phyloP scores from a whole-genome alignment of 1,284 basidiomycete species.

The Mycosarcoma mackinlayi region DNA sequence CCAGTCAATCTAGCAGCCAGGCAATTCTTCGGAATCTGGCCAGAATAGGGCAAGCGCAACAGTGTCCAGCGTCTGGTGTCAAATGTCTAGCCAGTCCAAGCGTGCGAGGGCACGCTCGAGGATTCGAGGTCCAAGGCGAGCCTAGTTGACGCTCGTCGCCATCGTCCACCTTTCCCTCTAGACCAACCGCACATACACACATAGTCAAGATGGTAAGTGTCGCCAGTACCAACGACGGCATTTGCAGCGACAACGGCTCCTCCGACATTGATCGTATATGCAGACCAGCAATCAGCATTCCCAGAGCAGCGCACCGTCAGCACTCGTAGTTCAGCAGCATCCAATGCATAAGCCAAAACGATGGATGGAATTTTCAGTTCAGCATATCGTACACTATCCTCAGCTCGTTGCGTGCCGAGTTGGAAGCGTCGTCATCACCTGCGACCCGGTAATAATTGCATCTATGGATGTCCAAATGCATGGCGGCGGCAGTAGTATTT shows the following conservation, averaged over 20 bases:
- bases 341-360: not conserved
- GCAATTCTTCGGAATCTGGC: no score
- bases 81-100: not conserved
- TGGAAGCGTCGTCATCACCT: no score
- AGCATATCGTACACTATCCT: no score
- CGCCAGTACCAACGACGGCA: conserved; percentile 12
- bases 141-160: conserved; percentile 27
- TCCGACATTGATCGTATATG: not conserved
- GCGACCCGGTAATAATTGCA: no score
- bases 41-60: no score
- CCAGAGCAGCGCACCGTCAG: not conserved
- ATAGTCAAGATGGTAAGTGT: conserved; percentile 54
- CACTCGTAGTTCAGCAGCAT: not conserved
- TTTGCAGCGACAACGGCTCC: conserved; percentile 19
- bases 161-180: conserved; percentile 31
- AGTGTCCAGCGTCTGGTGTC: not conserved
- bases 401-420: no score
- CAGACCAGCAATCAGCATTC: not conserved
- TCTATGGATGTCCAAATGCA: no score
- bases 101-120: not conserved
- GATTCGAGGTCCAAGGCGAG: conserved; percentile 1
- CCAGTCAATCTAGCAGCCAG: no score
- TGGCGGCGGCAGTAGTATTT: no score
- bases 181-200: conserved; percentile 47
- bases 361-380: not conserved